These are phyloP conservation scores for Priceomyces carsonii DNA, from an alignment of 805 yeast genomes.

Conservation along the genomic window DNA sequence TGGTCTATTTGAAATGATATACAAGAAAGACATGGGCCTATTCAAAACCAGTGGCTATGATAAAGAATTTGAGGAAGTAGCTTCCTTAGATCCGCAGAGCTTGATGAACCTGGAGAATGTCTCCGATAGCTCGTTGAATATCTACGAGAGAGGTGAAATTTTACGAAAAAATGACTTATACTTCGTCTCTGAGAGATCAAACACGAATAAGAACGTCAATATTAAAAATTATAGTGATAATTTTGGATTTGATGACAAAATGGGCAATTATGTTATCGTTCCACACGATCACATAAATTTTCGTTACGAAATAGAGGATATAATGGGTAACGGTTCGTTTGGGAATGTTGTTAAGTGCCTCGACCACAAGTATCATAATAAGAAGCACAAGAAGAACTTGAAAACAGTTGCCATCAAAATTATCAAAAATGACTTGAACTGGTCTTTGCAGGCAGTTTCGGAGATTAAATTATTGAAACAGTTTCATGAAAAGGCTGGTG, in stretches of 20 bases:
- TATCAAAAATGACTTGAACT: slow-evolving; percentile 68
- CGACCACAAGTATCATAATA: slow-evolving; percentile 54
- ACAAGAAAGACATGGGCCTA: slow-evolving; percentile 26
- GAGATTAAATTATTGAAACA: slow-evolving; percentile 69
- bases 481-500: slow-evolving; percentile 28
- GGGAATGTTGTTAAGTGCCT: slow-evolving; percentile 72
- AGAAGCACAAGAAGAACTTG: slow-evolving; percentile 23
- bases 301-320: slow-evolving; percentile 60
- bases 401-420: slow-evolving; percentile 71
- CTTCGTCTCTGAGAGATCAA: slow-evolving; percentile 52
- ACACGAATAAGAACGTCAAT: slow-evolving; percentile 26
- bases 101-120: slow-evolving; percentile 3
- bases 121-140: slow-evolving; percentile 31
- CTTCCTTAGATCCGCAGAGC: slow-evolving; percentile 5
- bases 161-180: slow-evolving; percentile 49
- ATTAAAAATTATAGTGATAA: slow-evolving; percentile 44
- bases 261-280: slow-evolving; percentile 58
- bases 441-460: slow-evolving; percentile 75
- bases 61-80: background rate
- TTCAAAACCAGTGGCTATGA: slow-evolving; percentile 16
- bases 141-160: slow-evolving; percentile 65
- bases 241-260: slow-evolving; percentile 71
- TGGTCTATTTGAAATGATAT: slow-evolving; percentile 23
- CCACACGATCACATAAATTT: slow-evolving; percentile 74
- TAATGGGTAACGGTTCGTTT: slow-evolving; percentile 78